phyloP scores from a whole-genome alignment of 352 stramenopile species.

The Pythium pyrilobum region DNA sequence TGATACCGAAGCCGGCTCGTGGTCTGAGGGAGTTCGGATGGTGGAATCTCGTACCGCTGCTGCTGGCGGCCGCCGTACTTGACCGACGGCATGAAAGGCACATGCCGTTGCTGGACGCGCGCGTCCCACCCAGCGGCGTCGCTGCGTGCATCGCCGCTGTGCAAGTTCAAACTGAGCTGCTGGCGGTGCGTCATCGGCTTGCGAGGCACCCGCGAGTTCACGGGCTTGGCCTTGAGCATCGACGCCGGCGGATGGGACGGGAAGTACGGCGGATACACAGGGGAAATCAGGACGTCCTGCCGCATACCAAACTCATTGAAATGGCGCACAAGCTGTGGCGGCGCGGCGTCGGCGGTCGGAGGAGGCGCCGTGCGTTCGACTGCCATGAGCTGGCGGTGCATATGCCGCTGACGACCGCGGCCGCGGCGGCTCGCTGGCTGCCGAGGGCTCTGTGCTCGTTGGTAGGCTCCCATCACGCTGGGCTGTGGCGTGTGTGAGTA shows the following conservation, averaged over 20 bases:
- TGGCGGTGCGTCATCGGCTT: conserved; percentile 3
- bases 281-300: conserved; percentile 55
- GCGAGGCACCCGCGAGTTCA: neutral
- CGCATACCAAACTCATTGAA: conserved; percentile 62
- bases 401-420: neutral
- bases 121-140: conserved; percentile 4
- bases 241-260: conserved; percentile 7
- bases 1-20: conserved; percentile 28
- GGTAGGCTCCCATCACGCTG: neutral
- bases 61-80: neutral
- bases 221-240: neutral
- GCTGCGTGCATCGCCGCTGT: neutral
- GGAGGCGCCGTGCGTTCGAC: neutral
- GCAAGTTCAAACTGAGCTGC: neutral
- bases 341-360: neutral
- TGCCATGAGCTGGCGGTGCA: conserved; percentile 5
- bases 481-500: neutral
- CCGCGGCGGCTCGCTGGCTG: neutral
- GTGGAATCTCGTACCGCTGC: neutral
- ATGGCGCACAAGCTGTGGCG: conserved; percentile 46
- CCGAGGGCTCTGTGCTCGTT: neutral
- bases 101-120: neutral
- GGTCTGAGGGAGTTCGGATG: neutral
- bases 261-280: conserved; percentile 50
- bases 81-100: neutral